These are phyloP conservation scores for Aspergillus latus DNA, from an alignment of 2,329 filamentous ascomycete species.

Conservation along the genomic window DNA sequence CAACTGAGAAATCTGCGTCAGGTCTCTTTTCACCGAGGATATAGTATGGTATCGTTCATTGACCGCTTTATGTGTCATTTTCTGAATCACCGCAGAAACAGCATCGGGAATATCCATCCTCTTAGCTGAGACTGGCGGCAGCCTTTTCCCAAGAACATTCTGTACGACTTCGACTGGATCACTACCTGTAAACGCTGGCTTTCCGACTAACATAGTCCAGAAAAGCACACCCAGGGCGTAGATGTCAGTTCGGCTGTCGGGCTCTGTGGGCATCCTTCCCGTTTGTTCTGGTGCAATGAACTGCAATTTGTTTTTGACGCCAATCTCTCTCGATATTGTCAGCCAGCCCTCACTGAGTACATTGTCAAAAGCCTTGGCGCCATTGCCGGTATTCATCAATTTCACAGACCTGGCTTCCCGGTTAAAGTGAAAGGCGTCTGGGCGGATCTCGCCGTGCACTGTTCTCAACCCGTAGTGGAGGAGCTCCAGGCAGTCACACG, in stretches of 20 bases:
- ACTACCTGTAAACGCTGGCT: constrained; percentile 74
- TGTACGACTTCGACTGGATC: constrained; percentile 89
- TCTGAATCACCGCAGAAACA: constrained; percentile 78
- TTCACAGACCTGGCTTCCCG: constrained; percentile 69
- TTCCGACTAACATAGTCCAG: constrained; percentile 79
- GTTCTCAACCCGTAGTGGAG: constrained; percentile 85
- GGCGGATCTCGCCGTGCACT: constrained; percentile 86
- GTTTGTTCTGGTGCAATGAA: constrained; percentile 96
- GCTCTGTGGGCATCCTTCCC: constrained; percentile 86
- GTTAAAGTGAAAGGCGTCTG: constrained; percentile 88
- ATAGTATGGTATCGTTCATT: constrained; percentile 86
- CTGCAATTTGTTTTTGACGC: constrained; percentile 82
- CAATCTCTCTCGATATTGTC: constrained; percentile 74
- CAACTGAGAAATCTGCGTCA: constrained; percentile 70
- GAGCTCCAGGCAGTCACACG: constrained; percentile 80
- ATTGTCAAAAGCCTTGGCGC: constrained; percentile 84
- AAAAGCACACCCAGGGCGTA: constrained; percentile 89
- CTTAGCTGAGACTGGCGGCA: constrained; percentile 73
- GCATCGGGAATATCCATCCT: constrained; percentile 82
- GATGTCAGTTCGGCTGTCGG: constrained; percentile 88
- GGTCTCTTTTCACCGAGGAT: constrained; percentile 79
- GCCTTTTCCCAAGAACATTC: constrained; percentile 75
- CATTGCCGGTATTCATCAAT: constrained; percentile 81
- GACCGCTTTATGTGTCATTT: constrained; percentile 87
- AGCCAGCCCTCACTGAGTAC: constrained; percentile 88